Conservation (phyloP, 768 basidiomycete genomes). For the Stropharia rugosoannulata region DNA sequence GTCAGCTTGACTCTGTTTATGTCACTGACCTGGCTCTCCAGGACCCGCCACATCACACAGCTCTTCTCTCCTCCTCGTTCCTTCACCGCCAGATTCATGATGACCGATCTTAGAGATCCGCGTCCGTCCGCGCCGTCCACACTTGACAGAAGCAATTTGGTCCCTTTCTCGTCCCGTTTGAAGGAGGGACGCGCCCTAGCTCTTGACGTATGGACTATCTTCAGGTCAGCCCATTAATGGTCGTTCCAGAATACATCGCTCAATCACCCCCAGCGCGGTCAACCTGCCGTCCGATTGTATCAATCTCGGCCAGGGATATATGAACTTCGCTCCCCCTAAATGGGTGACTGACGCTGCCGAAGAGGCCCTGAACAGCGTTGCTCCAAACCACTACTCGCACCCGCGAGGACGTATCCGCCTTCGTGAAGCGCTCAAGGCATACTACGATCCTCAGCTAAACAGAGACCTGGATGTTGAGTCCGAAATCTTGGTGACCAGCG, state of each 20-base stretch:
- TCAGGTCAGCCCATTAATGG: slow-evolving; percentile 53
- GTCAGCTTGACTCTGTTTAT: slow-evolving; percentile 5
- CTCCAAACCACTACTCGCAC: slow-evolving; percentile 86
- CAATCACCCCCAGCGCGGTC: slow-evolving; percentile 53
- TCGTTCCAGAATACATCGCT: slow-evolving; percentile 7
- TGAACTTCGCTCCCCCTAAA: slow-evolving; percentile 86
- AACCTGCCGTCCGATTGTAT: slow-evolving; percentile 92
- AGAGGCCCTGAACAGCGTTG: slow-evolving; percentile 59
- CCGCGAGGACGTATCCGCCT: slow-evolving; percentile 87
- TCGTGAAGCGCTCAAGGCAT: slow-evolving; percentile 80
- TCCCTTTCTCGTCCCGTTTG: slow-evolving; percentile 73
- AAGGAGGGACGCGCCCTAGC: slow-evolving; percentile 74
- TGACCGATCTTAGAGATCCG: slow-evolving; percentile 1
- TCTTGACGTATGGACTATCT: slow-evolving; percentile 91
- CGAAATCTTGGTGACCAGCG: slow-evolving; percentile 93
- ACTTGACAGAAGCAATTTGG: slow-evolving; percentile 45
- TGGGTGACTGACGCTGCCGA: slow-evolving; percentile 79
- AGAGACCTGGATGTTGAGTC: slow-evolving; percentile 78
- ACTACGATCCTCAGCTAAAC: slow-evolving; percentile 69
- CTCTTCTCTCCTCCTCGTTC: slow-evolving; percentile 4
- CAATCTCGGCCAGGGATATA: slow-evolving; percentile 94
- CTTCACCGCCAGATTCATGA: slow-evolving; percentile 2
- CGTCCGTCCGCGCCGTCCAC: slow-evolving; percentile 4
- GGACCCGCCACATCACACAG: slow-evolving; percentile 1
- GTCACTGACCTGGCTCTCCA: slow-evolving; percentile 9